Evolutionary conservation across 1,284 basidiomycete species (phyloP), one percentile per base, ranked within the genome.

Genomic region (Vanrija humicola): DNA sequence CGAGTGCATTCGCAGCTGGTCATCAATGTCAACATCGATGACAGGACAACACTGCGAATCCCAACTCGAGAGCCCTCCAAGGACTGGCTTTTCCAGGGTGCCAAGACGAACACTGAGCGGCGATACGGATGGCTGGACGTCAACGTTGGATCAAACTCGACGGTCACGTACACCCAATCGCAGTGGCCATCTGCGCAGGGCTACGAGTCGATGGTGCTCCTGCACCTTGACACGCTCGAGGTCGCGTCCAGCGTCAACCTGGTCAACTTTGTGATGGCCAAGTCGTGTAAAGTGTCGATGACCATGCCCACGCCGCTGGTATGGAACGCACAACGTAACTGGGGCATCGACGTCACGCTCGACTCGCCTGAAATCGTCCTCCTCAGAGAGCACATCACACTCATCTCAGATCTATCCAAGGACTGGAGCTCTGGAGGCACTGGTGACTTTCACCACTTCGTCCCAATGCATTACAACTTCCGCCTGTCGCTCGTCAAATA

Each of bases 321-420:
- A 4, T 82, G 81, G 81, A 72, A 81, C 46, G 79, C 74, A 0
- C 79, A 84, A 62, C 84, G 91, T 34, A 83, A 81, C 63, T 97
- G 93, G 93, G 79, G 79, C 0, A 83, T 92, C 65, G 78, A 83
- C 23, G 73, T 91, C 46, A 83, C 82, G 5, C 77, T 97, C 21
- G 82, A 84, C 18, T 83, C 84, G 39, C 86, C 91, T 4, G 78
- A 83, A 5, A 80, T 94, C 34, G 88, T 84, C 66, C 78, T 95
- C 14, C 79, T 96, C 19, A 84, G 91, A 38, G 93, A 96, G 68
- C 93, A 97, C 68, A 84, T 93, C 75, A 91, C 90, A 65, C 89
- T 96, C 81, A 83, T 96, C 65, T 85, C 86, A 3, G 93, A 97
- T 72, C 80, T 96, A 6, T 85, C 85, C 38, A 89, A 86, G 65